Conservation (phyloP, 106 monocot species). For the Xerophyta viscosa region DNA sequence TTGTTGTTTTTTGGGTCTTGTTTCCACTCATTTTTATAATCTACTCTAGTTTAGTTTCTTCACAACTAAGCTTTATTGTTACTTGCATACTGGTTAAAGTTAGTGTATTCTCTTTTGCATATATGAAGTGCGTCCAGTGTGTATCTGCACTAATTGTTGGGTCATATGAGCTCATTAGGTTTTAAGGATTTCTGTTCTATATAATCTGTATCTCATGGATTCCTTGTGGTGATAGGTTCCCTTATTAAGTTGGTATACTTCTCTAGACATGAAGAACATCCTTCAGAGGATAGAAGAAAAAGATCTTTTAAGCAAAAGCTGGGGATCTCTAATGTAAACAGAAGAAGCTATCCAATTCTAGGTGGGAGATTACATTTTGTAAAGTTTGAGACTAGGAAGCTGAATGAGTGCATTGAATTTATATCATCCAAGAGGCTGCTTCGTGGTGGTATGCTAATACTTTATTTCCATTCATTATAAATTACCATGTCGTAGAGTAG, state of each 20-base stretch:
- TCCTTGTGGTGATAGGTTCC: slow-evolving; percentile 48
- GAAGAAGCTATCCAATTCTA: slow-evolving; percentile 78
- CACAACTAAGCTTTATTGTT: too few relatives aligned
- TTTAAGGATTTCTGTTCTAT: background rate
- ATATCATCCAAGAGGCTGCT: slow-evolving; percentile 93
- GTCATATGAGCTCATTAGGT: too few relatives aligned
- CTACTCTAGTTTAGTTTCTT: too few relatives aligned
- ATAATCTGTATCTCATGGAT: background rate
- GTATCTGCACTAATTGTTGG: too few relatives aligned
- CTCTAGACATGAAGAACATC: slow-evolving; percentile 77
- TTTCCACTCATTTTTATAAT: too few relatives aligned
- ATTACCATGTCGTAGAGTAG: too few relatives aligned
- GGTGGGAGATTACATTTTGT: slow-evolving; percentile 97
- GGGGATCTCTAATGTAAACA: slow-evolving; percentile 57
- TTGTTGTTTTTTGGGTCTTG: too few relatives aligned
- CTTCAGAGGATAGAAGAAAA: slow-evolving; percentile 59
- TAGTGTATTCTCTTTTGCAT: too few relatives aligned
- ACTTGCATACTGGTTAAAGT: too few relatives aligned
- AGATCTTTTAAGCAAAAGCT: slow-evolving; percentile 47
- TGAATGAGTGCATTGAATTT: slow-evolving; percentile 92
- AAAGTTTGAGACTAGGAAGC: slow-evolving; percentile 87
- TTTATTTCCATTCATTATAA: too few relatives aligned
- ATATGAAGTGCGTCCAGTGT: too few relatives aligned
- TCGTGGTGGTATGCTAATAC: slow-evolving; percentile 48
- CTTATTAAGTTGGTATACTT: slow-evolving; percentile 97